These are phyloP conservation scores for Fusarium newnesense DNA, from an alignment of 2,329 filamentous ascomycete species.

Conservation along the genomic window DNA sequence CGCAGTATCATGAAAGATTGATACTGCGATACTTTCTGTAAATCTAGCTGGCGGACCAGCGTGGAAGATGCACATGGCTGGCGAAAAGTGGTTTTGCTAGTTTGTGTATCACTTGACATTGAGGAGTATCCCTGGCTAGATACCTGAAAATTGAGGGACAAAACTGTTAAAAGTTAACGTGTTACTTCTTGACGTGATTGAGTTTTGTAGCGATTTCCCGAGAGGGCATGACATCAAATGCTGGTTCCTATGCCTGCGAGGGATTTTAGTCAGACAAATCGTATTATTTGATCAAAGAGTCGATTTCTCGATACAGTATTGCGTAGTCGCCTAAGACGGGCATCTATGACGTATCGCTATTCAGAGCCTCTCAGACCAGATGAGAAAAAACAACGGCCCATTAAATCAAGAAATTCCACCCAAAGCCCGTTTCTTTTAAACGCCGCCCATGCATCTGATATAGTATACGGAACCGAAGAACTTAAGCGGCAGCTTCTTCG, in stretches of 20 bases:
- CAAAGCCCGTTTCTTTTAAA: conserved; percentile 19
- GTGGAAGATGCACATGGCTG: conserved; percentile 28
- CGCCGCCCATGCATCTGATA: conserved; percentile 33
- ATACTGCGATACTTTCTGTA: conserved; percentile 42
- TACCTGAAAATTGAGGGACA: conserved; percentile 44
- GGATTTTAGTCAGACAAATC: neutral
- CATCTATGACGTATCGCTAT: neutral
- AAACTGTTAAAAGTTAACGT: conserved; percentile 45
- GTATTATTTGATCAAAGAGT: neutral
- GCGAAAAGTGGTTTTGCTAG: conserved; percentile 32
- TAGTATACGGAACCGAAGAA: neutral
- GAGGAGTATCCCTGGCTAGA: conserved; percentile 32
- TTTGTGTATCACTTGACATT: conserved; percentile 41
- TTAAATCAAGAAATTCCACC: conserved; percentile 9
- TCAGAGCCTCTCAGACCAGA: neutral
- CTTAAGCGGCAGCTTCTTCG: conserved; percentile 17
- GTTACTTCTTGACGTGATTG: neutral
- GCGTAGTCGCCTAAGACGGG: neutral
- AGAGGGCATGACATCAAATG: neutral
- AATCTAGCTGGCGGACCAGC: conserved; percentile 39
- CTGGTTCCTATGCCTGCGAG: neutral
- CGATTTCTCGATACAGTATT: neutral
- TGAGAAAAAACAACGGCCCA: neutral
- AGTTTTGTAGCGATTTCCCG: neutral
- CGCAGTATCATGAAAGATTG: conserved; percentile 39